phyloP scores from a whole-genome alignment of 202 grass and related monocot species.

The Carex arenaria region DNA sequence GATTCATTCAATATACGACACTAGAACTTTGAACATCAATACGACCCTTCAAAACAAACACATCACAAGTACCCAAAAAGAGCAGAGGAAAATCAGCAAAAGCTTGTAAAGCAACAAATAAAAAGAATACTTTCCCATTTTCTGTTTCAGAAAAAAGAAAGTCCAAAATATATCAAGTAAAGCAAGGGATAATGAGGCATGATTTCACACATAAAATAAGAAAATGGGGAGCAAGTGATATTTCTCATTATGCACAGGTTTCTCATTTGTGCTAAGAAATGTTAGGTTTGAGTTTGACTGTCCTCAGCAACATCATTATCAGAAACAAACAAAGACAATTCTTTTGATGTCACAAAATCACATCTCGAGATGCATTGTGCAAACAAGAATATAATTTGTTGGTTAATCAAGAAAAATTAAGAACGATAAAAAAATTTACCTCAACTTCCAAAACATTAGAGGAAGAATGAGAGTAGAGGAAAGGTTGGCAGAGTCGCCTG shows the following conservation, averaged over 20 bases:
- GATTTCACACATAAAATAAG: neutral
- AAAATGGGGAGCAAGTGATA: neutral
- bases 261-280: neutral
- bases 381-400: neutral
- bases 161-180: neutral
- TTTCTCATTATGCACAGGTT: neutral
- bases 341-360: neutral
- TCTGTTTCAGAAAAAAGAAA: neutral
- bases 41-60: neutral
- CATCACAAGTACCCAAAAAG: neutral
- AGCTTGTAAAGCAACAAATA: constrained; percentile 1
- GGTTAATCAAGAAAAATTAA: neutral
- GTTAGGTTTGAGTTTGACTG: neutral
- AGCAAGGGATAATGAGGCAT: neutral
- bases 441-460: constrained; percentile 97
- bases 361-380: neutral
- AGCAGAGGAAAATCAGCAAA: neutral
- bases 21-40: neutral
- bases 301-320: neutral
- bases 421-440: constrained; percentile 26
- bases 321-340: neutral
- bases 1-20: neutral
- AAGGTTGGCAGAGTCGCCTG: constrained; percentile 92
- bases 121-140: neutral
- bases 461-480: constrained; percentile 98